Evolutionary conservation across 177 flowering plant species (phyloP), one percentile per base, ranked within the genome.

Genomic region (Vitis hybrid): DNA sequence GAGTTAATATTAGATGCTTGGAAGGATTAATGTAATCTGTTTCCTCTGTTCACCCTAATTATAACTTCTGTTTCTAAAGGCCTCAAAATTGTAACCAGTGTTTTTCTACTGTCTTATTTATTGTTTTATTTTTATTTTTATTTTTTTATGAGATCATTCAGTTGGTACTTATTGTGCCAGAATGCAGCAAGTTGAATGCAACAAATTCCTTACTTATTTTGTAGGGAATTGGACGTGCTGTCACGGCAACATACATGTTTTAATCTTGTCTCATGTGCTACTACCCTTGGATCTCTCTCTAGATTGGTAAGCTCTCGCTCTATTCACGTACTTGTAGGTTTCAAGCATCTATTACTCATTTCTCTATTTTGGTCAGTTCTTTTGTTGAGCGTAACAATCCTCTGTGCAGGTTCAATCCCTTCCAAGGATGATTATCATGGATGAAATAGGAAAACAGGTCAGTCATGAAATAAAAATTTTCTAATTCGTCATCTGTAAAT

Each of bases 361-460:
- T 30, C 19, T 23, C 48, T 50, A 56, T 49, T 66, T 15, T 45
- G 6, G n/a, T 34, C 26, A 9, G 34, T 12, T 70, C 26, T 32
- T 75, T 56, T 77, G 17, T 10, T 54, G 19, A 66, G 45, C 30
- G 11, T 73, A 52, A 55, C 56, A 45, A 12, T 34, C 32, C 11
- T 57, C 4, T 23, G 10, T 85, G 80, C 85, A 93, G 99, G 97
- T 95, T 62, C 92, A 91, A 58, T 95, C 98, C 51, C 91, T 95
- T 74, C 97, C 99, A 23, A 87, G 99, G 82, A 95, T 93, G 98
- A 95, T 95, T 69, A 91, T 93, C 62, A 90, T 66, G 90, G 97
- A 95, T 82, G 97, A 95, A 75, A 95, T 95, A 45, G 97, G 99
- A 65, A 91, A 89, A 77, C 97, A 93, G 94, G 99, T 95, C 4